Conservation (phyloP, 2,329 filamentous ascomycete species). For the Aspergillus amoenus region DNA sequence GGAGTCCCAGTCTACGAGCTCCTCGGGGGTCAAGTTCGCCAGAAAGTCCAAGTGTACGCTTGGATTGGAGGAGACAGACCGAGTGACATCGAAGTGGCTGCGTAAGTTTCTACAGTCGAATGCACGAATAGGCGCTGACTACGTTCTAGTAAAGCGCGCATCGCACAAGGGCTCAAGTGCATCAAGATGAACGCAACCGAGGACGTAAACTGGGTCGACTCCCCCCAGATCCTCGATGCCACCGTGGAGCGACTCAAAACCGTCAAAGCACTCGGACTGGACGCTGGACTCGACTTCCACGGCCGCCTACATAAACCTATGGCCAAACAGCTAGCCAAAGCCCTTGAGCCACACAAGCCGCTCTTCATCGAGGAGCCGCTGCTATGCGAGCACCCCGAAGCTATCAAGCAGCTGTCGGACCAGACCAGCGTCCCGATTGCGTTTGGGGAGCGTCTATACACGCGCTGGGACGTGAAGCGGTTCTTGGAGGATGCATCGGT, state of each 20-base stretch:
- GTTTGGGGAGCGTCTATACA: slow-evolving; percentile 70
- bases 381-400: slow-evolving; percentile 67
- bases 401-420: slow-evolving; percentile 60
- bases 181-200: slow-evolving; percentile 78
- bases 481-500: slow-evolving; percentile 68
- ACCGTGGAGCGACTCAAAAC: slow-evolving; percentile 66
- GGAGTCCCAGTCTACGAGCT: slow-evolving; percentile 71
- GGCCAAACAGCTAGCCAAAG: slow-evolving; percentile 71
- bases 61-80: slow-evolving; percentile 78
- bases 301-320: slow-evolving; percentile 75
- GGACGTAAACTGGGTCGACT: slow-evolving; percentile 68
- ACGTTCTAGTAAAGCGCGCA: slow-evolving; percentile 29
- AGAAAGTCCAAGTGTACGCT: slow-evolving; percentile 69
- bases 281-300: slow-evolving; percentile 75
- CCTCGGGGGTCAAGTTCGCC: slow-evolving; percentile 69
- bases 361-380: slow-evolving; percentile 75
- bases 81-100: slow-evolving; percentile 61
- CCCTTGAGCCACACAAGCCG: slow-evolving; percentile 66
- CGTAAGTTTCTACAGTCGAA: slow-evolving; percentile 28
- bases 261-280: slow-evolving; percentile 69
- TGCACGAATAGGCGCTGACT: no score
- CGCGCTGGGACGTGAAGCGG: slow-evolving; percentile 70
- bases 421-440: slow-evolving; percentile 66
- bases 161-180: slow-evolving; percentile 54
- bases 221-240: slow-evolving; percentile 61